These are phyloP conservation scores for Chloropicon primus DNA, from an alignment of 139 green algal genomes.

Conservation along the genomic window DNA sequence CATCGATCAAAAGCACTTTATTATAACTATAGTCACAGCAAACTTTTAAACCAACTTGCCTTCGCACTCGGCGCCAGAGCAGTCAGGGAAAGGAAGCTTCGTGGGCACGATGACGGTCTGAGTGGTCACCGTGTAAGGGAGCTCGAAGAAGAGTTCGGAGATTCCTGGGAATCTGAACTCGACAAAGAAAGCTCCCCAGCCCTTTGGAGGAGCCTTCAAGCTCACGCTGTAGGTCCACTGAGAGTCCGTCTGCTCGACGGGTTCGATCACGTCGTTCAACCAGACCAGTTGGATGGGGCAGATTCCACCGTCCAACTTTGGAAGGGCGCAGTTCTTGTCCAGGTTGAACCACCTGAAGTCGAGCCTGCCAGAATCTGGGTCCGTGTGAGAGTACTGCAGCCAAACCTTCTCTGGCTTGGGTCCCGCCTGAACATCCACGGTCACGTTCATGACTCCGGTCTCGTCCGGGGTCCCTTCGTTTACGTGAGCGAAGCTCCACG, in stretches of 20 bases:
- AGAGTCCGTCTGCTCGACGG: not conserved
- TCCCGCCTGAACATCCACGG: not conserved
- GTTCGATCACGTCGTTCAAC: not conserved
- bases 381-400: not conserved
- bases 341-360: not conserved
- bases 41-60: not conserved
- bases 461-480: not conserved
- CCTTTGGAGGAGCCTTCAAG: not conserved
- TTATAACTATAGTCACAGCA: too few relatives aligned
- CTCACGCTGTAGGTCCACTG: not conserved
- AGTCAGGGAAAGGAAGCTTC: not conserved
- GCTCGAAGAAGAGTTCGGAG: not conserved
- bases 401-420: not conserved
- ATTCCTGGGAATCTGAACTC: not conserved
- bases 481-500: not conserved
- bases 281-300: not conserved
- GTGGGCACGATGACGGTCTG: not conserved
- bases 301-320: not conserved
- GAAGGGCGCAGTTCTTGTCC: not conserved
- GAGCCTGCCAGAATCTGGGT: not conserved
- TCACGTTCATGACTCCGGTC: not conserved
- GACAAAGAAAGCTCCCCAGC: not conserved
- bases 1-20: too few relatives aligned
- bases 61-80: not conserved
- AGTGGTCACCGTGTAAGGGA: not conserved